Conservation (phyloP, 169 alveolate genomes). For the Eimeria maxima region DNA sequence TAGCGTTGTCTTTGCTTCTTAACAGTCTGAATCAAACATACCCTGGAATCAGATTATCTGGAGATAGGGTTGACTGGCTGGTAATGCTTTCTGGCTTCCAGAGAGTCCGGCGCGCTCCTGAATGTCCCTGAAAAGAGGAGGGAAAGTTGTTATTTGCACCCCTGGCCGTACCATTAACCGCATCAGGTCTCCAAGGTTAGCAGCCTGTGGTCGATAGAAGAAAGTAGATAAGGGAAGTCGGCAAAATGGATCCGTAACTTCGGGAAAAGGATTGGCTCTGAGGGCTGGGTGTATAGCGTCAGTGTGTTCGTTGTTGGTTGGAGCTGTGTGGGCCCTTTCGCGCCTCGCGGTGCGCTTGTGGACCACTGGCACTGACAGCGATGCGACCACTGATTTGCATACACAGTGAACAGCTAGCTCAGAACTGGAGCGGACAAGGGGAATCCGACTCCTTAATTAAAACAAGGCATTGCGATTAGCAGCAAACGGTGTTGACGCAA, state of each 20-base stretch:
- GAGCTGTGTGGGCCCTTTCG: constrained; percentile 42
- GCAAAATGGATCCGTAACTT: constrained; percentile 96
- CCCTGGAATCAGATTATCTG: constrained; percentile 95
- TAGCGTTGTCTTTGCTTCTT: constrained; percentile 93
- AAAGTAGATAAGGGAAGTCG: constrained; percentile 96
- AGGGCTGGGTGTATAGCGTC: constrained; percentile 89
- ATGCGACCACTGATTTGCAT: constrained; percentile 77
- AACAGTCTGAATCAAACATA: constrained; percentile 87
- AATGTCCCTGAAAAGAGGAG: constrained; percentile 89
- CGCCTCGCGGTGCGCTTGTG: constrained; percentile 85
- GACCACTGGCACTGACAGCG: constrained; percentile 87
- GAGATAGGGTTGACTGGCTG: constrained; percentile 93
- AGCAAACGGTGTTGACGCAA: constrained; percentile 94
- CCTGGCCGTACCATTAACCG: constrained; percentile 97
- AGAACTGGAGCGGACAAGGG: constrained; percentile 97
- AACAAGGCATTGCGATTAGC: constrained; percentile 90
- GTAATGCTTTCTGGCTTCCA: constrained; percentile 92
- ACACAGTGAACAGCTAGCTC: constrained; percentile 90
- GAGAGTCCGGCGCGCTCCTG: constrained; percentile 41
- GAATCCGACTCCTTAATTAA: constrained; percentile 95
- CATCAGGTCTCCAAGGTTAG: constrained; percentile 97
- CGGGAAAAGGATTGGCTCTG: constrained; percentile 97
- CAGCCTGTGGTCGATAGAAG: constrained; percentile 96
- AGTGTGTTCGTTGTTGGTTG: constrained; percentile 8
- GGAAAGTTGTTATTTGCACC: constrained; percentile 88